These are phyloP conservation scores for Fagopyrum esculentum DNA, from an alignment of 148 eudicot species.

Conservation along the genomic window DNA sequence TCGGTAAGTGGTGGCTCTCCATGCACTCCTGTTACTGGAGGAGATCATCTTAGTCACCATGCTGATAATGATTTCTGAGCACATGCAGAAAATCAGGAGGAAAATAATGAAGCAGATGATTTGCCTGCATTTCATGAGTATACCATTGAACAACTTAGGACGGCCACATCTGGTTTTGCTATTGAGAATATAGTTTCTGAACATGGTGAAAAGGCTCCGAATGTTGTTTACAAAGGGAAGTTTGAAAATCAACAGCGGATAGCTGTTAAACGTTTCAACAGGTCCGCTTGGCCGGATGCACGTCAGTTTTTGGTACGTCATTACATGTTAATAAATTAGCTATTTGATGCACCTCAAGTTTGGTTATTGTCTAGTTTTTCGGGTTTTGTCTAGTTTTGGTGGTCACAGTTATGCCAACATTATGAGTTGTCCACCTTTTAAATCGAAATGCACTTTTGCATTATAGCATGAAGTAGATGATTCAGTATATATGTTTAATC, in stretches of 20 bases:
- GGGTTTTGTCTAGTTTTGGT: no score
- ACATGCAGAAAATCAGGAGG: slow-evolving; percentile 9
- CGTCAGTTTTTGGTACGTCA: slow-evolving; percentile 15
- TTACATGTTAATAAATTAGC: not conserved
- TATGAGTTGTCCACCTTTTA: not conserved
- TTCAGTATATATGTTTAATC: not conserved
- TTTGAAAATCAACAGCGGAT: slow-evolving; percentile 15
- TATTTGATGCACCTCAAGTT: not conserved
- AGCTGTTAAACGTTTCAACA: slow-evolving; percentile 18
- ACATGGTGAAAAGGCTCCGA: slow-evolving; percentile 21
- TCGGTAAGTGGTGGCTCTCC: slow-evolving; percentile 1
- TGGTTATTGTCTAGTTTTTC: no score
- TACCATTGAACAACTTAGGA: slow-evolving; percentile 11
- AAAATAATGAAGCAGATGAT: slow-evolving; percentile 12
- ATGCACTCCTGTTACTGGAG: not conserved
- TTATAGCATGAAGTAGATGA: not conserved
- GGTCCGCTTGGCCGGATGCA: slow-evolving; percentile 22
- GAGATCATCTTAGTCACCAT: not conserved
- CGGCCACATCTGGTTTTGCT: slow-evolving; percentile 19
- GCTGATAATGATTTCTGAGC: not conserved
- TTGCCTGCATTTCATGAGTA: slow-evolving; percentile 14
- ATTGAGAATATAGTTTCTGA: slow-evolving; percentile 19
- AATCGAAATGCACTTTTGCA: not conserved
- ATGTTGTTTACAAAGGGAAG: slow-evolving; percentile 17
- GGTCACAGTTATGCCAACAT: no score